A percentile compares a stretch with the other conserved stretches of the same genome.
These are phyloP conservation scores for Luffa aegyptiaca DNA, from an alignment of 306 rosid genomes.

Conservation along the genomic window DNA sequence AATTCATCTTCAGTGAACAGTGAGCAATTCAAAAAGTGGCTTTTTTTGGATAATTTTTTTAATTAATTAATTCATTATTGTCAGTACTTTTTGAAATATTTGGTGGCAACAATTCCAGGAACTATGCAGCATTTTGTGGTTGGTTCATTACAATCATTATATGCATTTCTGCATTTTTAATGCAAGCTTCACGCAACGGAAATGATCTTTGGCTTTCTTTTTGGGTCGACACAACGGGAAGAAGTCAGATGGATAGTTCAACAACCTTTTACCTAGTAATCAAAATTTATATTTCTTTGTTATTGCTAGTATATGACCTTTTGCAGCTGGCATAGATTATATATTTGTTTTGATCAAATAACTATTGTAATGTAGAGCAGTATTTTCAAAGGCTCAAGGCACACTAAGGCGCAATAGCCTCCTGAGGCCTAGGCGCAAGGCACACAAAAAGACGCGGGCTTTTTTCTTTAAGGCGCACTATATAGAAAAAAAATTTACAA, in stretches of 20 bases:
- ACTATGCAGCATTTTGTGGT: conserved; percentile 70
- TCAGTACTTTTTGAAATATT: background rate
- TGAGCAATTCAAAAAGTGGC: background rate
- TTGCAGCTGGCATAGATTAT: background rate
- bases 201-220: conserved; percentile 92
- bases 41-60: background rate
- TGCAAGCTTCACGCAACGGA: conserved; percentile 97
- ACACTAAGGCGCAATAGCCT: no score
- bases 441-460: no score
- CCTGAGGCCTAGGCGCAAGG: no score
- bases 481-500: no score
- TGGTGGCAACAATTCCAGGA: conserved; percentile 34
- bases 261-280: conserved; percentile 76
- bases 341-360: background rate
- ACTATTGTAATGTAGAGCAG: background rate
- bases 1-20: background rate
- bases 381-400: no score
- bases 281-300: background rate
- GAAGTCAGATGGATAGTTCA: conserved; percentile 42
- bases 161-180: conserved; percentile 68
- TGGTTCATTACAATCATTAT: conserved; percentile 53
- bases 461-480: no score
- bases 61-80: background rate
- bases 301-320: background rate
- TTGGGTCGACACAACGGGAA: conserved; percentile 82